These are phyloP conservation scores for Candida wancherniae DNA, from an alignment of 805 yeast species.

Conservation along the genomic window DNA sequence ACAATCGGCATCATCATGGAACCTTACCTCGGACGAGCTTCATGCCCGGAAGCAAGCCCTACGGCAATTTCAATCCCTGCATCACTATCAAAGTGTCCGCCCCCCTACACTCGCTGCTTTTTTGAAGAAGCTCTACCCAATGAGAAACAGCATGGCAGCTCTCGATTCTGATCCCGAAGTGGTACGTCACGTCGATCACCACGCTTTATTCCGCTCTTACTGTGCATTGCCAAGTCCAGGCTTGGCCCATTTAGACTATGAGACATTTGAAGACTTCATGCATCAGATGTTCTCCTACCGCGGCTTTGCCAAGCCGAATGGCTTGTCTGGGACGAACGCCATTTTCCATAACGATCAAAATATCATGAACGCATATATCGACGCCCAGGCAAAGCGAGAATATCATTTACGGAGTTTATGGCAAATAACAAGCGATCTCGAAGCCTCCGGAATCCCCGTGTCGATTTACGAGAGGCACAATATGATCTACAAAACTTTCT, in stretches of 20 bases:
- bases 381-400: slow-evolving; percentile 18
- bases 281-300: slow-evolving; percentile 19
- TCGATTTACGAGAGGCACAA: slow-evolving; percentile 27
- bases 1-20: no score
- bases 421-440: slow-evolving; percentile 26
- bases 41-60: slow-evolving; percentile 8
- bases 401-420: slow-evolving; percentile 19
- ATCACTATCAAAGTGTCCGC: slow-evolving; percentile 7
- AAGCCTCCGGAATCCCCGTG: slow-evolving; percentile 22
- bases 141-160: slow-evolving; percentile 4
- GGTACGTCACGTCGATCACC: slow-evolving; percentile 21
- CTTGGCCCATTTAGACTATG: slow-evolving; percentile 21
- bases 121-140: slow-evolving; percentile 12
- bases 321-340: slow-evolving; percentile 13
- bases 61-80: slow-evolving; percentile 7
- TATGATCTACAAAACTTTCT: slow-evolving; percentile 27
- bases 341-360: slow-evolving; percentile 2
- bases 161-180: slow-evolving; percentile 5
- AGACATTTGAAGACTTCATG: slow-evolving; percentile 27
- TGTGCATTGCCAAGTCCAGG: slow-evolving; percentile 24
- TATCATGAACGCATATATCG: slow-evolving; percentile 11
- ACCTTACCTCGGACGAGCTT: no score
- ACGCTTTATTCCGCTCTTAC: slow-evolving; percentile 22
- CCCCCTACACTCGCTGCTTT: slow-evolving; percentile 4
- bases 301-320: slow-evolving; percentile 25